Percentiles rank a stretch among this genome's conserved stretches.
These are phyloP conservation scores for Tulasnella sp. DNA, from an alignment of 768 basidiomycete genomes.

Conservation along the genomic window DNA sequence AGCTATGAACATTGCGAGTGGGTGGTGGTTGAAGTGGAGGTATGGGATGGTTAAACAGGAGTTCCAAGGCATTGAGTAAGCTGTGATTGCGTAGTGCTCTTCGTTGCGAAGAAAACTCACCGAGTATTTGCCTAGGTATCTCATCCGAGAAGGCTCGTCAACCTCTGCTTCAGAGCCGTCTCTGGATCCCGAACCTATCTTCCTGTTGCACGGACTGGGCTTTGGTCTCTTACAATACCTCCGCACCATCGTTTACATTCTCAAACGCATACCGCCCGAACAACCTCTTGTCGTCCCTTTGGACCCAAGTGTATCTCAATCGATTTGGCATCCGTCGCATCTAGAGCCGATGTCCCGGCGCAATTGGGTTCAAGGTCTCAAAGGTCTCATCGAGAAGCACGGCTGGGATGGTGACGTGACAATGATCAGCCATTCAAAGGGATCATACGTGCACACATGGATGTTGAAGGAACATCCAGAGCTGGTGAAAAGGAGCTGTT, in stretches of 20 bases:
- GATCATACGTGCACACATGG: slow-evolving; percentile 83
- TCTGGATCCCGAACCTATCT: slow-evolving; percentile 30
- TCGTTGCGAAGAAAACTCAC: not conserved
- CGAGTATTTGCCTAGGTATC: slow-evolving; percentile 43
- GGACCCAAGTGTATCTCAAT: slow-evolving; percentile 81
- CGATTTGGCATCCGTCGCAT: slow-evolving; percentile 69
- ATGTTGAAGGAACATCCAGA: slow-evolving; percentile 71
- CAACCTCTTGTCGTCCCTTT: slow-evolving; percentile 70
- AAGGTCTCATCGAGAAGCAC: slow-evolving; percentile 48
- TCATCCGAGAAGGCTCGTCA: slow-evolving; percentile 59
- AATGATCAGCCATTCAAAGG: slow-evolving; percentile 80
- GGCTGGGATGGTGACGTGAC: slow-evolving; percentile 35
- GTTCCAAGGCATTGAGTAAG: slow-evolving; percentile 62
- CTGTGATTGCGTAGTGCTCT: not conserved
- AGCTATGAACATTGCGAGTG: slow-evolving; percentile 42
- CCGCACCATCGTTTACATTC: slow-evolving; percentile 51
- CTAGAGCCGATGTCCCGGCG: slow-evolving; percentile 59
- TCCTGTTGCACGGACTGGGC: slow-evolving; percentile 86
- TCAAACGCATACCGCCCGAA: slow-evolving; percentile 41
- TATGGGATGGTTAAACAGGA: slow-evolving; percentile 41
- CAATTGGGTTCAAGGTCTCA: slow-evolving; percentile 51
- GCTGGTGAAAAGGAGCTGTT: slow-evolving; percentile 70
- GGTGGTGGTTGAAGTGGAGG: slow-evolving; percentile 36
- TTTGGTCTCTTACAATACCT: slow-evolving; percentile 69
- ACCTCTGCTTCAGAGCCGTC: slow-evolving; percentile 55